Percentiles rank a stretch among this genome's conserved stretches.
These are phyloP conservation scores for Ophiosphaerella korrae DNA, from an alignment of 2,329 filamentous ascomycete species.

Conservation along the genomic window DNA sequence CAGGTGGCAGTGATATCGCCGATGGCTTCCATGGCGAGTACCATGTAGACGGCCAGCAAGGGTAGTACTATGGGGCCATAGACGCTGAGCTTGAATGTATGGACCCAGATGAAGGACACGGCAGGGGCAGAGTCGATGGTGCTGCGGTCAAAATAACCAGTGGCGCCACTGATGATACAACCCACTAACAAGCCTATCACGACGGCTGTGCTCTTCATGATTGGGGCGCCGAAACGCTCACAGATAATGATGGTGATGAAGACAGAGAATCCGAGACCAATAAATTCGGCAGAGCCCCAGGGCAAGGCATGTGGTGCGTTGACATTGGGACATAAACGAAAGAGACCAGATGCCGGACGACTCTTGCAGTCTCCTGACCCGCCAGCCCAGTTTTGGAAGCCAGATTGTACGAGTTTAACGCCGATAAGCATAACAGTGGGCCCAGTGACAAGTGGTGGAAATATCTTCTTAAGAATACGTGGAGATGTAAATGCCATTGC, in stretches of 20 bases:
- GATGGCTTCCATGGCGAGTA: slow-evolving; percentile 78
- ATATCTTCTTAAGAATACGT: slow-evolving; percentile 70
- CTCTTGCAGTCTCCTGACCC: slow-evolving; percentile 66
- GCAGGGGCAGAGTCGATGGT: slow-evolving; percentile 73
- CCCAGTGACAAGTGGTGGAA: slow-evolving; percentile 77
- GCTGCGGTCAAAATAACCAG: slow-evolving; percentile 77
- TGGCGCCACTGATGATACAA: slow-evolving; percentile 78
- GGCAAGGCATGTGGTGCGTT: slow-evolving; percentile 71
- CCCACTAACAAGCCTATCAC: slow-evolving; percentile 75
- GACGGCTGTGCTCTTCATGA: slow-evolving; percentile 82
- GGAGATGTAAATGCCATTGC: slow-evolving; percentile 76
- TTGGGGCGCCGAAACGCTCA: slow-evolving; percentile 79
- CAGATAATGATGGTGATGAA: slow-evolving; percentile 80
- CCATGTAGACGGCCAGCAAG: slow-evolving; percentile 66
- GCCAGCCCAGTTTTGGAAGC: slow-evolving; percentile 79
- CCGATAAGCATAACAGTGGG: slow-evolving; percentile 74
- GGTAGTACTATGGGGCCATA: slow-evolving; percentile 77
- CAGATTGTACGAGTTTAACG: slow-evolving; percentile 71
- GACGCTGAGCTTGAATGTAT: slow-evolving; percentile 73
- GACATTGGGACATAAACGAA: slow-evolving; percentile 64
- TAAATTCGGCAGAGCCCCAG: slow-evolving; percentile 80
- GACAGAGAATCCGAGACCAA: slow-evolving; percentile 79
- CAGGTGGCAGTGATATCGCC: slow-evolving; percentile 82
- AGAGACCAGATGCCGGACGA: slow-evolving; percentile 57
- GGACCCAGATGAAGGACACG: slow-evolving; percentile 77